Percentiles rank a stretch among this genome's conserved stretches.
phyloP scores from a whole-genome alignment of 441 rosid genomes.

The Flueggea neowawraea region DNA sequence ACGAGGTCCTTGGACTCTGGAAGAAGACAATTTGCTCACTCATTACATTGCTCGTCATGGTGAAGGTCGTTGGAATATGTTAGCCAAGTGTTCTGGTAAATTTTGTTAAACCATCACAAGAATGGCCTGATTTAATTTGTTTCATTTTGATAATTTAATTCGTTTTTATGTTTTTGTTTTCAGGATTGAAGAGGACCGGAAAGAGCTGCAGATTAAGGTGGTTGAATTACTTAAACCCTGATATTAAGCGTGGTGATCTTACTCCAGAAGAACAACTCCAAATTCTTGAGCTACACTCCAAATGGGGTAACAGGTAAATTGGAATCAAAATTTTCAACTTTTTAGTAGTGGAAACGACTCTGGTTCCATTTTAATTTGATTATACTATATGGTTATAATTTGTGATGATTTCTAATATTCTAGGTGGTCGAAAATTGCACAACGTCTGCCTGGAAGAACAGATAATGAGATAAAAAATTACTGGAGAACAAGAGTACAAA shows the following conservation, averaged over 20 bases:
- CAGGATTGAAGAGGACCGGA: slow-evolving; percentile 55
- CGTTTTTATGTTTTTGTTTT: not conserved
- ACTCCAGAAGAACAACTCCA: slow-evolving; percentile 45
- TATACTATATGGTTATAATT: not conserved
- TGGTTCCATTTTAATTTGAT: no score
- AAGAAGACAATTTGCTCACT: slow-evolving; percentile 64
- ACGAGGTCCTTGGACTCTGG: slow-evolving; percentile 78
- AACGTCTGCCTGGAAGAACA: slow-evolving; percentile 68
- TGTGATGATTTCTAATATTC: not conserved
- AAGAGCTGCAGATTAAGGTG: slow-evolving; percentile 66
- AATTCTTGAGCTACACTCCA: slow-evolving; percentile 56
- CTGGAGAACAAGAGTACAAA: slow-evolving; percentile 78
- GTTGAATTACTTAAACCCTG: slow-evolving; percentile 61
- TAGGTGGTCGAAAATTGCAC: slow-evolving; percentile 86
- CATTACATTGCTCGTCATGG: slow-evolving; percentile 52
- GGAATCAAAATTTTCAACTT: not conserved
- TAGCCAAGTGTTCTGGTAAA: slow-evolving; percentile 58
- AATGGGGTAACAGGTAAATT: slow-evolving; percentile 53
- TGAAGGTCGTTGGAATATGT: slow-evolving; percentile 68
- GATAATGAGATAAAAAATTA: slow-evolving; percentile 78
- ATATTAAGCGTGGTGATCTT: slow-evolving; percentile 51
- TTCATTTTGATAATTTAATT: no score
- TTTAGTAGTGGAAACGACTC: no score
- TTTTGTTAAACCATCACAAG: no score
- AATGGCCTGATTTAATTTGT: no score